Percentiles rank a stretch among this genome's conserved stretches.
Conservation (phyloP, 768 basidiomycete genomes). For the Hemileccinum impolitum region DNA sequence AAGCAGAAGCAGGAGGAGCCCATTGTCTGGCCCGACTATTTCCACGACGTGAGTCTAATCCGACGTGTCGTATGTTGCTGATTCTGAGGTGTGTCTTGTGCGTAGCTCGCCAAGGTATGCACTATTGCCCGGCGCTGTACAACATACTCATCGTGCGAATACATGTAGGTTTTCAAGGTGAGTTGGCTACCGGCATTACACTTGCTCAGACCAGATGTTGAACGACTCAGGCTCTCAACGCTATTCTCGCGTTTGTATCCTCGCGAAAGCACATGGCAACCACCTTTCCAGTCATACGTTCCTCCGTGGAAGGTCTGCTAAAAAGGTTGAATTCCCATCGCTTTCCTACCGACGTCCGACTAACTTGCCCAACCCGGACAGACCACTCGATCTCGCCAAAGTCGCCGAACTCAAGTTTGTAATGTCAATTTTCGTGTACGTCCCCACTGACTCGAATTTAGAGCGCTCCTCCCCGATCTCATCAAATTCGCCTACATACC, state of each 20-base stretch:
- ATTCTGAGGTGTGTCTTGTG: conserved; percentile 3
- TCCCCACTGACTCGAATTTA: conserved; percentile 23
- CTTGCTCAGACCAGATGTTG: background rate
- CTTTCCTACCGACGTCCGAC: background rate
- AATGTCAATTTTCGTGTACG: background rate
- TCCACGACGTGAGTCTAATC: conserved; percentile 42
- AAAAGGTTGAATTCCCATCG: conserved; percentile 50
- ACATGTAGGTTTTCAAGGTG: conserved; percentile 43
- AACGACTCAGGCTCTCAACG: conserved; percentile 68
- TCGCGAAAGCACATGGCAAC: conserved; percentile 76
- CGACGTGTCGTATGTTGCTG: background rate
- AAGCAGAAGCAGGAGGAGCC: conserved; percentile 15
- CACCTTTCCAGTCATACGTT: conserved; percentile 70
- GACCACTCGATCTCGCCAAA: conserved; percentile 72
- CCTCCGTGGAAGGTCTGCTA: conserved; percentile 77
- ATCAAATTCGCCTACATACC: conserved; percentile 83
- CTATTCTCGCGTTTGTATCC: conserved; percentile 84
- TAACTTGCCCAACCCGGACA: conserved; percentile 28
- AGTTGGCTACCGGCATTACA: background rate
- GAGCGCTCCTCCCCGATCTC: conserved; percentile 78
- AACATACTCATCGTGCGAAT: background rate
- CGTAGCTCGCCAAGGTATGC: conserved; percentile 59
- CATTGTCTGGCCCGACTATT: conserved; percentile 59
- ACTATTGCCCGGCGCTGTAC: no score
- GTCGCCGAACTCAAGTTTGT: conserved; percentile 82